Base-by-base conservation (phyloP, 192 early-diverging fungal genomes). In the Entomortierella parvispora region DNA sequence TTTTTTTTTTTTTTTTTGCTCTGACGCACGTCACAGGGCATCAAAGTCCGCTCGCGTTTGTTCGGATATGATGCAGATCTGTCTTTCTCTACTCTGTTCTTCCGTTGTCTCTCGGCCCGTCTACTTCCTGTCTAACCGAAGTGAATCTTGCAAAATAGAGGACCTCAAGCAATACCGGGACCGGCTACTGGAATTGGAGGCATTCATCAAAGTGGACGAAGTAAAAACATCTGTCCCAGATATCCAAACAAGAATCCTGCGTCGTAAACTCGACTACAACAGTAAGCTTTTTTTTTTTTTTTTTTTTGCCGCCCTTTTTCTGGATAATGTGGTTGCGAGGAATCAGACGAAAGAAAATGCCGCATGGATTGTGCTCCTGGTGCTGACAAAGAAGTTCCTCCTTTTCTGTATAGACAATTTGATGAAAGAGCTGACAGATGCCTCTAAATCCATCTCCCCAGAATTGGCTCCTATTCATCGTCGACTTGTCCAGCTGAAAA, bases 381-480 rank as follows among this genome's bases (percentile, higher is more conserved):
- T 29, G 43, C 37, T 47, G 25, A 64, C 29, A 64, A 33, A 45
- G 28, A 50, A 28, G 2, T 51, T 45, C 43, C 31, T 31, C 32
- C 29, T 48, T 51, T 42, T 23, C 33, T 28, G n/a, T 45, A 31
- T 74, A 86, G 85, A 84, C n/a, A 67, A 23, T 22, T 58, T 86
- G 2, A 46, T 88, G 47, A 58, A 83, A 12, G 67, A 81, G 54
- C 79, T 95, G 20, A 63, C 86, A 46, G 80, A 83, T 44, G 84
- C 89, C 7, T 81, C 89, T 1, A 80, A 83, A 42, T 79, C 86
- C 33, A 92, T 96, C 61, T 84, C 86, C 32, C 85, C 90, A 25
- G 90, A 88, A 58, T 80, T 96, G 65, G 69, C 85, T 42, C 95
- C 95, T 22, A 86, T 89, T 32, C 90, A 94, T 71, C 71, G 87